Conservation (phyloP, 1,284 basidiomycete genomes). For the Irpex sp. region DNA sequence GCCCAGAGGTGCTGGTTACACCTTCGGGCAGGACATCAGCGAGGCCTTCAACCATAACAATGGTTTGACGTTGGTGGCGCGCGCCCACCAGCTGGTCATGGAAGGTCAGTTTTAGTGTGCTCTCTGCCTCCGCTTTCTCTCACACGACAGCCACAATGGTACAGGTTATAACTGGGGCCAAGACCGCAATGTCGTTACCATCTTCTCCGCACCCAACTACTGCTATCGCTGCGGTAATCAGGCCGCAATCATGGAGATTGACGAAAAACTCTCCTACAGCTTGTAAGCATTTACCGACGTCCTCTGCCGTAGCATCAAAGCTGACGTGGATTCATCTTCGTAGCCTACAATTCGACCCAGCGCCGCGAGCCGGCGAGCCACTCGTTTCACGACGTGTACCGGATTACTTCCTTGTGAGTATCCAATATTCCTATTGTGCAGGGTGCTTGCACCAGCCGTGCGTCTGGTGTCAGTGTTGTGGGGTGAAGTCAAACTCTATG, state of each 20-base stretch:
- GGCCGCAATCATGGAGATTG: conserved; percentile 99
- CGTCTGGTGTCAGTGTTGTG: neutral
- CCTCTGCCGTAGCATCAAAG: conserved; percentile 1
- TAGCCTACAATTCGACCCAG: conserved; percentile 99
- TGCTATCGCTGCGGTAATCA: conserved; percentile 99
- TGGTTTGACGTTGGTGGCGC: conserved; percentile 92
- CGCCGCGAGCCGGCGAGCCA: conserved; percentile 96
- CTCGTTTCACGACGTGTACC: conserved; percentile 97
- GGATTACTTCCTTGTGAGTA: conserved; percentile 88
- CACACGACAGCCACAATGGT: conserved; percentile 7
- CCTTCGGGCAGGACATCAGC: conserved; percentile 98
- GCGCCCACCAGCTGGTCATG: conserved; percentile 98
- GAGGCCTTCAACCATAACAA: conserved; percentile 99
- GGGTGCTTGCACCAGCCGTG: neutral
- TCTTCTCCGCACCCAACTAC: conserved; percentile 99
- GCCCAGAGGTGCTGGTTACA: conserved; percentile 97
- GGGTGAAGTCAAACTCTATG: neutral
- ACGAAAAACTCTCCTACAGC: conserved; percentile 96
- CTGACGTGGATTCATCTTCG: conserved; percentile 4
- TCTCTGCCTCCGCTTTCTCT: neutral
- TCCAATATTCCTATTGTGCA: neutral
- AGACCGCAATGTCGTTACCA: conserved; percentile 99
- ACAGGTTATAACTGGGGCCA: conserved; percentile 94
- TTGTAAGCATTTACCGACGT: conserved; percentile 53
- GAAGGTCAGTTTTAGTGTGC: conserved; percentile 63